Percentiles rank a stretch among this genome's conserved stretches.
These are phyloP conservation scores for Cadophora luteo-olivacea DNA, from an alignment of 2,329 filamentous ascomycete species.

Conservation along the genomic window DNA sequence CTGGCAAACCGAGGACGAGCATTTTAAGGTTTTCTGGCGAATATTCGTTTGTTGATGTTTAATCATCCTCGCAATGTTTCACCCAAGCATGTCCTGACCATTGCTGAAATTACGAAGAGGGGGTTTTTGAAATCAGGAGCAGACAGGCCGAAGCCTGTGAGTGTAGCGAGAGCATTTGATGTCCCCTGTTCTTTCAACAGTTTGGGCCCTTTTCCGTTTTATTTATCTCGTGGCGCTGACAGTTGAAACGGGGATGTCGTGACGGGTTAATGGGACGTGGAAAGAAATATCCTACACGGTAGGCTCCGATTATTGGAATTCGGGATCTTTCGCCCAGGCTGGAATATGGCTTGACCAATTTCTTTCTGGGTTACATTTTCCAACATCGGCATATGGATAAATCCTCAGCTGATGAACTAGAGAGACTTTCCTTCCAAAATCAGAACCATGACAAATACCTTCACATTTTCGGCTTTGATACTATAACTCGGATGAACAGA, in stretches of 20 bases:
- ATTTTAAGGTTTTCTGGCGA: neutral
- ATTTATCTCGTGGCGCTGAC: constrained; percentile 7
- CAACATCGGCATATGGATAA: neutral
- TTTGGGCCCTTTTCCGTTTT: constrained; percentile 7
- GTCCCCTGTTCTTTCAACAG: neutral
- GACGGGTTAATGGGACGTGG: constrained; percentile 4
- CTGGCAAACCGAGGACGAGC: neutral
- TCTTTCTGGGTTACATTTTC: neutral
- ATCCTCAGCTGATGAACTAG: neutral
- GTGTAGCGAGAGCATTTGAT: neutral
- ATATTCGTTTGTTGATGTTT: constrained; percentile 2
- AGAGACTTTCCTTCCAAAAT: neutral
- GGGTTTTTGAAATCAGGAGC: neutral
- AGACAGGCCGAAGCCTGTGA: neutral
- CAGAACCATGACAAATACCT: neutral
- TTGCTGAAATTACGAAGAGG: neutral
- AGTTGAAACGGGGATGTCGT: constrained; percentile 10
- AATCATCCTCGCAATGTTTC: constrained; percentile 13
- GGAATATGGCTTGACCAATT: constrained; percentile 7
- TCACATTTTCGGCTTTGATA: neutral
- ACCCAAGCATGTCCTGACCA: constrained; percentile 2
- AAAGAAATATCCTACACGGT: neutral
- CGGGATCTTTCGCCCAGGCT: neutral
- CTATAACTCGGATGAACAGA: neutral
- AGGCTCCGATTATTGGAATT: neutral